These are phyloP conservation scores for Crithidia thermophila DNA, from an alignment of 208 protist genomes.

Conservation along the genomic window DNA sequence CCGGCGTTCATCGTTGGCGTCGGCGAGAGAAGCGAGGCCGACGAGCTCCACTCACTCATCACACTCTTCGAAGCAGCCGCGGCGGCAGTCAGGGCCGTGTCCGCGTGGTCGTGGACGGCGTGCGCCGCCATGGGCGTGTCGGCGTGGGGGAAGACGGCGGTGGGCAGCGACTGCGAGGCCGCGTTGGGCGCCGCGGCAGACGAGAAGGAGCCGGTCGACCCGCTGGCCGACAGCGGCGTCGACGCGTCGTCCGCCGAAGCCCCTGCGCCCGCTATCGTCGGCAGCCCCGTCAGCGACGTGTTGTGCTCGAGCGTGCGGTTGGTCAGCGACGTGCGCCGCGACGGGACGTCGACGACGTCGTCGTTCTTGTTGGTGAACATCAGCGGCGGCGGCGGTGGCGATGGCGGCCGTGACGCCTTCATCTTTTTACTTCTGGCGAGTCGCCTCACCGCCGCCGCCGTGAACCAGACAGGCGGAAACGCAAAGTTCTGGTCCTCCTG, in stretches of 20 bases:
- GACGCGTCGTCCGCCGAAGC: neutral
- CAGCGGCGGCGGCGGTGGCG: neutral
- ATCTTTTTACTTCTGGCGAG: neutral
- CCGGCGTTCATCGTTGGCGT: neutral
- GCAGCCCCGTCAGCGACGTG: neutral
- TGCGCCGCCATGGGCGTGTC: too few relatives aligned
- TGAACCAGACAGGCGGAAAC: conserved; percentile 9
- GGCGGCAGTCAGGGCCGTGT: neutral
- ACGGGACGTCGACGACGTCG: neutral
- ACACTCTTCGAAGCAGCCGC: too few relatives aligned
- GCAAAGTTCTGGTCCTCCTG: neutral
- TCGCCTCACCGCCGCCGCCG: neutral
- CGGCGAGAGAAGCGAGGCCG: neutral
- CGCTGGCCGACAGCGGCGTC: neutral
- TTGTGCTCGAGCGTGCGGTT: neutral
- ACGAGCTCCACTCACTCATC: too few relatives aligned
- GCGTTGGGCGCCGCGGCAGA: neutral
- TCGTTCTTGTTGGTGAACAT: too few relatives aligned
- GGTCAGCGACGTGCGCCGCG: neutral
- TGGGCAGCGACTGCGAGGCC: neutral
- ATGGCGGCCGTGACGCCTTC: neutral
- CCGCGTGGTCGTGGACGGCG: neutral
- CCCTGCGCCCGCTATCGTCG: too few relatives aligned
- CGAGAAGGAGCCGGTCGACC: neutral
- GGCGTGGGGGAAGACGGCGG: neutral